Conservation (phyloP, 148 eudicot genomes). For the Linanthus parryae region DNA sequence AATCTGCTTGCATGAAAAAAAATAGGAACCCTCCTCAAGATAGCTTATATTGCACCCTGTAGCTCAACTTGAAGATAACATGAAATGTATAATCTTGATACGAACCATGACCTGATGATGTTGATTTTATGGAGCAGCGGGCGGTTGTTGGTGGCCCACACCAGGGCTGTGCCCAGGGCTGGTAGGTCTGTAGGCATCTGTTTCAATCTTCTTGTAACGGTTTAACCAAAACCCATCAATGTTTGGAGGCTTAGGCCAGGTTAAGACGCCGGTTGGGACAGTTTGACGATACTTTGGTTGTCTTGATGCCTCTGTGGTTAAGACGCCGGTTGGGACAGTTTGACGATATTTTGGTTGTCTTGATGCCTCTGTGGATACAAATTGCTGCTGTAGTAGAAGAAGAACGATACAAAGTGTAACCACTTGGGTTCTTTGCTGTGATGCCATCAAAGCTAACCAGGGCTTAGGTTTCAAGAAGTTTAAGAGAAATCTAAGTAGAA, state of each 20-base stretch:
- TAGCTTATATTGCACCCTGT: neutral
- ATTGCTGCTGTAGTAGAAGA: constrained; percentile 10
- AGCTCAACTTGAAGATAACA: neutral
- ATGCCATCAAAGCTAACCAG: constrained; percentile 14
- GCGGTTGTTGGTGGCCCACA: constrained; percentile 14
- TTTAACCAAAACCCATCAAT: constrained; percentile 16
- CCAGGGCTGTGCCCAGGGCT: constrained; percentile 18
- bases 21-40: neutral
- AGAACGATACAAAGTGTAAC: constrained; percentile 4
- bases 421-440: neutral
- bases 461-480: constrained; percentile 9
- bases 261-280: constrained; percentile 7
- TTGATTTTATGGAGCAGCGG: constrained; percentile 5
- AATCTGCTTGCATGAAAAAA: neutral
- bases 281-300: constrained; percentile 7
- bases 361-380: constrained; percentile 1
- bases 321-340: too few relatives aligned
- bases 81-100: too few relatives aligned
- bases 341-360: too few relatives aligned
- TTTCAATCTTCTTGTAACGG: constrained; percentile 24
- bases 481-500: too few relatives aligned
- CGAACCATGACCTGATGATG: too few relatives aligned
- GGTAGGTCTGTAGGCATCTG: constrained; percentile 15
- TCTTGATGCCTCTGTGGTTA: too few relatives aligned
- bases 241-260: constrained; percentile 4